A percentile compares a stretch with the other conserved stretches of the same genome.
Evolutionary conservation across 2,329 filamentous ascomycete species (phyloP).

Genomic region (Xylariales sp.): DNA sequence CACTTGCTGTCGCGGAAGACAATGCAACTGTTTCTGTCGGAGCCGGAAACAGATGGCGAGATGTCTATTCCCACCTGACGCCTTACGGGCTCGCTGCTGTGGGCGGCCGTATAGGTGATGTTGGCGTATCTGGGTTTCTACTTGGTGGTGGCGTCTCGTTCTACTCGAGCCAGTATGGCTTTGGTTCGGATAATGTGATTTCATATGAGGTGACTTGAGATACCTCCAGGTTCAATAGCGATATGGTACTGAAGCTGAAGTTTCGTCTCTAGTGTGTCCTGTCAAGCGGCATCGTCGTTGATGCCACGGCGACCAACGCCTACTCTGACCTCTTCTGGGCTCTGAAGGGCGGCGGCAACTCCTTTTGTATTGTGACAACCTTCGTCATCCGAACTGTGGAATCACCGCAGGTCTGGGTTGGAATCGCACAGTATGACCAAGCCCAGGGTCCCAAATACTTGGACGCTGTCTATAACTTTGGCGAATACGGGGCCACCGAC

Average conservation of each 20-base stretch:
- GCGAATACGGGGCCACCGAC: neutral
- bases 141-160: constrained; percentile 15
- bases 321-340: constrained; percentile 1
- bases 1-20: neutral
- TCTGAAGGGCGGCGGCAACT: neutral
- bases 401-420: neutral
- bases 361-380: neutral
- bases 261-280: neutral
- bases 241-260: too few species aligned
- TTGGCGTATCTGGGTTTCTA: constrained; percentile 18
- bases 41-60: constrained; percentile 16
- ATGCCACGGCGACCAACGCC: neutral
- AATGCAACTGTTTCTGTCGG: neutral
- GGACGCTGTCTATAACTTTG: neutral
- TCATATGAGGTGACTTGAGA: constrained; percentile 39
- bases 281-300: neutral
- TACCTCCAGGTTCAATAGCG: too few species aligned
- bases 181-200: constrained; percentile 34
- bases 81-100: constrained; percentile 9
- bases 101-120: constrained; percentile 10
- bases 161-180: constrained; percentile 1
- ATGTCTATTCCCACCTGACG: constrained; percentile 22
- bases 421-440: neutral
- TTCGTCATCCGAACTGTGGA: neutral
- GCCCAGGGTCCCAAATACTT: neutral